phyloP scores from a whole-genome alignment of 176 grass and related monocot genomes.

The Hsuehochloa calcarea region DNA sequence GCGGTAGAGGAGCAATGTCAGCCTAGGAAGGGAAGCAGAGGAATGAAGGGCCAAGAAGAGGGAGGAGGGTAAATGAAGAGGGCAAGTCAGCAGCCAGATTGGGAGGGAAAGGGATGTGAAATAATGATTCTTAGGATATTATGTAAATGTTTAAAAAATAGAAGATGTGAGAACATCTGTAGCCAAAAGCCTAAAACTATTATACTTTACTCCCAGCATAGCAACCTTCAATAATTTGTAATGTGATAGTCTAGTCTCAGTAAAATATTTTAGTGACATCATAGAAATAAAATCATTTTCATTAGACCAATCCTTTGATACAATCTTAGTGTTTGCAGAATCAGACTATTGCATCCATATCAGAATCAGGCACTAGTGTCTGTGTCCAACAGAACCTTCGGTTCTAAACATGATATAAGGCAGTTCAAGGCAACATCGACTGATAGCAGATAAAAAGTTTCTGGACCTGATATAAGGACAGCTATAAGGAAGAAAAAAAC shows the following conservation, averaged over 20 bases:
- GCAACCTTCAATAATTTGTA: not conserved
- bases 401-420: not conserved
- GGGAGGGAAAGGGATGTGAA: not conserved
- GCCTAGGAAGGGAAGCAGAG: not conserved
- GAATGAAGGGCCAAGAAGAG: not conserved
- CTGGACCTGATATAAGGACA: not conserved
- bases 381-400: not conserved
- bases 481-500: not conserved
- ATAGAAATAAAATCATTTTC: not conserved
- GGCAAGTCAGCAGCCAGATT: not conserved
- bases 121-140: not conserved
- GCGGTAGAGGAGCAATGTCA: not conserved
- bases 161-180: conserved; percentile 1
- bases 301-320: not conserved
- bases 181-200: not conserved
- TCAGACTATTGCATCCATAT: not conserved
- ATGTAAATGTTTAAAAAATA: not conserved
- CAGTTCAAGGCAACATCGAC: not conserved
- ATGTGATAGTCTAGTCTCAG: not conserved
- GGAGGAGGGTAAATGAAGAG: not conserved
- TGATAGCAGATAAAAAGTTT: not conserved
- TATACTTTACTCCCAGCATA: not conserved
- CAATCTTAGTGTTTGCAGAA: not conserved
- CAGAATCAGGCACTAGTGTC: not conserved
- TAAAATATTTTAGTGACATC: not conserved